phyloP scores from a whole-genome alignment of 306 rosid species.

The Astragalus glycyphyllos region DNA sequence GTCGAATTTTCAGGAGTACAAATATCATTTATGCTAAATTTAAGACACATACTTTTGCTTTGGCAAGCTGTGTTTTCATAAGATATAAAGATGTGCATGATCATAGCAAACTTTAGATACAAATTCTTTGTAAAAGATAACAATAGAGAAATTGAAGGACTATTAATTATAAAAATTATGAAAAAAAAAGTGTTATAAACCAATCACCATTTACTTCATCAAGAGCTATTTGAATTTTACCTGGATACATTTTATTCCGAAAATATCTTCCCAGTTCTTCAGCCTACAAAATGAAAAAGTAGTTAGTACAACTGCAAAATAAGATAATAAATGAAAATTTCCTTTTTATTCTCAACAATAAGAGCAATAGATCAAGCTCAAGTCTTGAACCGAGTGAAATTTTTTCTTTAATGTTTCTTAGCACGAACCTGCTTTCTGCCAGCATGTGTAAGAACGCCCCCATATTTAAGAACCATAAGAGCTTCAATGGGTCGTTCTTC shows the following conservation, averaged over 20 bases:
- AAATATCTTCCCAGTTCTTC: slow-evolving; percentile 99
- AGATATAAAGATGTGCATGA: slow-evolving; percentile 9
- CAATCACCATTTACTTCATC: slow-evolving; percentile 21
- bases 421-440: slow-evolving; percentile 92
- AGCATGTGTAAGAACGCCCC: slow-evolving; percentile 99
- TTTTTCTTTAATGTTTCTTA: slow-evolving; percentile 8
- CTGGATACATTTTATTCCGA: slow-evolving; percentile 96
- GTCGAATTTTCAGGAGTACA: no score
- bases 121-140: background rate
- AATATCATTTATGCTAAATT: background rate
- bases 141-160: background rate
- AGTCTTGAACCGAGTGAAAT: slow-evolving; percentile 30
- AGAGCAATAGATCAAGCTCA: slow-evolving; percentile 23
- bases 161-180: slow-evolving; percentile 6
- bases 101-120: background rate
- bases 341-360: slow-evolving; percentile 31
- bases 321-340: slow-evolving; percentile 27
- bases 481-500: slow-evolving; percentile 98
- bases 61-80: background rate
- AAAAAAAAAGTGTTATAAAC: background rate
- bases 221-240: slow-evolving; percentile 49
- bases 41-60: background rate
- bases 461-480: slow-evolving; percentile 96
- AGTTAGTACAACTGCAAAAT: slow-evolving; percentile 23
- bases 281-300: slow-evolving; percentile 64